Evolutionary conservation across 345 rosid species (phyloP).

Genomic region (Bruguiera gymnorhiza): DNA sequence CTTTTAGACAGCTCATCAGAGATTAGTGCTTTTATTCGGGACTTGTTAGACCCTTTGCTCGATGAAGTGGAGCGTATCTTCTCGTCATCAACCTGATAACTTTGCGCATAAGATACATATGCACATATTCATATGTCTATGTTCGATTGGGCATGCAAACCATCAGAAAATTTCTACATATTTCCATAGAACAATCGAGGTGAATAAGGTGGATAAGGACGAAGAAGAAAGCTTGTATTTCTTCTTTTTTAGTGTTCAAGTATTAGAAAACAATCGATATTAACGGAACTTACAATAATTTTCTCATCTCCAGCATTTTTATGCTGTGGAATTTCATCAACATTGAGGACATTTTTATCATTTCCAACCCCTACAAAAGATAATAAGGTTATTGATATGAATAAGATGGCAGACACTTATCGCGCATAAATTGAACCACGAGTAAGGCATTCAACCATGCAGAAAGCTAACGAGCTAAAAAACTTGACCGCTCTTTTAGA

Average conservation of each 20-base stretch:
- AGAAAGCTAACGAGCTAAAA: no score
- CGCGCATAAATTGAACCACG: neutral
- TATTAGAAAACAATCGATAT: neutral
- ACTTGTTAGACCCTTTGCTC: constrained; percentile 48
- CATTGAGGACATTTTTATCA: constrained; percentile 7
- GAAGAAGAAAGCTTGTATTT: neutral
- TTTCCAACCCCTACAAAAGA: constrained; percentile 30
- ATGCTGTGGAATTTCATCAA: constrained; percentile 8
- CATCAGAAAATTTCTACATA: neutral
- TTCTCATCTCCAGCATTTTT: neutral
- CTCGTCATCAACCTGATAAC: constrained; percentile 41
- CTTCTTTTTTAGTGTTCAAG: neutral
- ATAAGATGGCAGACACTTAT: neutral
- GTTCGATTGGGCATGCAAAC: neutral
- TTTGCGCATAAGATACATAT: constrained; percentile 21
- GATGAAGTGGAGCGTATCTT: constrained; percentile 22
- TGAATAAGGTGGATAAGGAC: constrained; percentile 4
- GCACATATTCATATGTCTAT: neutral
- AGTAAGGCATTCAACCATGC: neutral
- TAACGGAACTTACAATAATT: constrained; percentile 26
- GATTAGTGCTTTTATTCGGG: constrained; percentile 56
- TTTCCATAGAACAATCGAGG: neutral
- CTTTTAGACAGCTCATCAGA: constrained; percentile 50
- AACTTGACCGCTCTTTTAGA: no score
- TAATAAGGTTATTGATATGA: neutral